A percentile compares a stretch with the other conserved stretches of the same genome.
These are phyloP conservation scores for Saksenaea oblongispora DNA, from an alignment of 371 early-diverging fungal genomes.

Conservation along the genomic window DNA sequence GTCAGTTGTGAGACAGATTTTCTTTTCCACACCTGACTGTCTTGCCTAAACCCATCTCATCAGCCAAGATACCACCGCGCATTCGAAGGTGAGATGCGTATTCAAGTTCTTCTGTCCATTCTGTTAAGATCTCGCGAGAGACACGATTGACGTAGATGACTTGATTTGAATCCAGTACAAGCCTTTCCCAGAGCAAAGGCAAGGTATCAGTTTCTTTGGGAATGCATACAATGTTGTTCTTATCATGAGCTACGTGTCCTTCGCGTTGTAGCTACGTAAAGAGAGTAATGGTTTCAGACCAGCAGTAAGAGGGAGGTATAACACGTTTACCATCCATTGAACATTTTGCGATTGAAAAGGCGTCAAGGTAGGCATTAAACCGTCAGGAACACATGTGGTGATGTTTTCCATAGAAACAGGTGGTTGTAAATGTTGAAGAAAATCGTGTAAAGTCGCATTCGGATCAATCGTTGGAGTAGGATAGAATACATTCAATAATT, in stretches of 20 bases:
- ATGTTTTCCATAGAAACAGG: conserved; percentile 10
- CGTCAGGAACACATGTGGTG: conserved; percentile 8
- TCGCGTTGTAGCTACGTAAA: conserved; percentile 14
- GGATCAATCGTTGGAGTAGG: background rate
- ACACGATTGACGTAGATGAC: conserved; percentile 18
- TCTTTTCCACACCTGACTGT: conserved; percentile 50
- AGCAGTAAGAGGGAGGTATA: background rate
- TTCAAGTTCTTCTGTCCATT: background rate
- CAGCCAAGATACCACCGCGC: conserved; percentile 52
- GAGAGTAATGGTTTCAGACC: background rate
- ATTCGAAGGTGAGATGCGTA: background rate
- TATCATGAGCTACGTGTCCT: conserved; percentile 17
- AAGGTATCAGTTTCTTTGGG: background rate
- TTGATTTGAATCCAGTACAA: conserved; percentile 2
- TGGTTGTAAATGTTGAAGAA: conserved; percentile 33
- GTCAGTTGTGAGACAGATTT: background rate
- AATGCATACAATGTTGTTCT: background rate
- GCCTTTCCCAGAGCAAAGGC: conserved; percentile 21
- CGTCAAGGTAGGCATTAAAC: conserved; percentile 17
- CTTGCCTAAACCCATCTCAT: conserved; percentile 72
- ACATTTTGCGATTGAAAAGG: conserved; percentile 47
- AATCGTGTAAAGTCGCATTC: conserved; percentile 17
- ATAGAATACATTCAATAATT: background rate
- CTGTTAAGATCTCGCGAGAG: background rate
- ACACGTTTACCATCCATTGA: conserved; percentile 35